A percentile compares a stretch with the other conserved stretches of the same genome.
These are phyloP conservation scores for Phaeosphaeria sp. DNA, from an alignment of 2,329 filamentous ascomycete species.

Conservation along the genomic window DNA sequence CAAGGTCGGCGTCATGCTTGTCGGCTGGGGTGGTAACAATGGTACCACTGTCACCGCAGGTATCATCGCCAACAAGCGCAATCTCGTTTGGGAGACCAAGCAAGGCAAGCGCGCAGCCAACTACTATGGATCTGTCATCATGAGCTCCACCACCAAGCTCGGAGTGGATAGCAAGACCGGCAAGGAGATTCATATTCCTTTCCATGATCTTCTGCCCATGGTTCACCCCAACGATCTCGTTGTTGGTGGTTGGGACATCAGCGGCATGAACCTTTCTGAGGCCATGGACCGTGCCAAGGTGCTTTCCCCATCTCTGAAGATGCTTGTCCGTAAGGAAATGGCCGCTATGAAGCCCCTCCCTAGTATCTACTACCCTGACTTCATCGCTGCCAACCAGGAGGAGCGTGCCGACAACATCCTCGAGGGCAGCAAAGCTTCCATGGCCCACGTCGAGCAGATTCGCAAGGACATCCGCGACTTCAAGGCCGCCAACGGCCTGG, in stretches of 20 bases:
- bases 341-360: slow-evolving; percentile 84
- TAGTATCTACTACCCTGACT: slow-evolving; percentile 98
- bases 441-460: slow-evolving; percentile 89
- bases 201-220: slow-evolving; percentile 94
- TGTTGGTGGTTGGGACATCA: slow-evolving; percentile 98
- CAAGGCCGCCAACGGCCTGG: slow-evolving; percentile 81
- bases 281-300: slow-evolving; percentile 97
- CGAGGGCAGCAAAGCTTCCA: slow-evolving; percentile 81
- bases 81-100: slow-evolving; percentile 89
- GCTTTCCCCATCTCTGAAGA: slow-evolving; percentile 93
- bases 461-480: slow-evolving; percentile 94
- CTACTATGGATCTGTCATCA: slow-evolving; percentile 97
- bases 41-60: slow-evolving; percentile 96
- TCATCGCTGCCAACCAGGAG: slow-evolving; percentile 98
- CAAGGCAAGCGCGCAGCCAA: slow-evolving; percentile 86
- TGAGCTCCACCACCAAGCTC: slow-evolving; percentile 97
- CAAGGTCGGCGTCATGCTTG: slow-evolving; percentile 95
- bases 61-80: slow-evolving; percentile 91
- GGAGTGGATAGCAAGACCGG: slow-evolving; percentile 83
- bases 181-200: slow-evolving; percentile 93
- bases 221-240: slow-evolving; percentile 95
- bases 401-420: slow-evolving; percentile 92
- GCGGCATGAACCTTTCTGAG: slow-evolving; percentile 82
- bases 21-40: slow-evolving; percentile 98
- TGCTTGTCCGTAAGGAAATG: slow-evolving; percentile 92